These are phyloP conservation scores for Clonostachys sp. DNA, from an alignment of 2,329 filamentous ascomycete genomes.

Conservation along the genomic window DNA sequence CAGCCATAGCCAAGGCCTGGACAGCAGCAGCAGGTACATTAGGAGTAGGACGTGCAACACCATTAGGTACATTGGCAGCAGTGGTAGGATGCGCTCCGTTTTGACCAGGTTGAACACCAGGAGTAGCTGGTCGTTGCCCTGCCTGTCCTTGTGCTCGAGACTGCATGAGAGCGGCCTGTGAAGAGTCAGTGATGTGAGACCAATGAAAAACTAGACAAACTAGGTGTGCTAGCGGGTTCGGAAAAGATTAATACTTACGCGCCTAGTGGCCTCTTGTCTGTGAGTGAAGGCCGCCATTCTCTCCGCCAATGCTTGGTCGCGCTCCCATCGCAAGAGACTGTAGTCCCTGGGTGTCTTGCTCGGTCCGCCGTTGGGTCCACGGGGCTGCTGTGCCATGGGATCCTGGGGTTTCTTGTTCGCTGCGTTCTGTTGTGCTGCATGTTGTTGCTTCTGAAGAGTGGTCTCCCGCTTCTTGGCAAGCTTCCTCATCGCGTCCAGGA, in stretches of 20 bases:
- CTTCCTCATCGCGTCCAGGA: conserved; percentile 95
- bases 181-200: background rate
- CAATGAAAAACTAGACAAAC: no score
- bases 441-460: conserved; percentile 79
- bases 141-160: conserved; percentile 39
- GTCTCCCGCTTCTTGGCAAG: conserved; percentile 91
- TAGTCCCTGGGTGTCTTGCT: conserved; percentile 85
- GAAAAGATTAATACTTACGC: conserved; percentile 33
- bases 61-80: background rate
- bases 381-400: conserved; percentile 40
- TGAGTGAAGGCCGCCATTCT: conserved; percentile 50
- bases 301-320: conserved; percentile 66
- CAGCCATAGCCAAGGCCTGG: conserved; percentile 9
- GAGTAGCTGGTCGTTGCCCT: conserved; percentile 37
- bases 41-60: conserved; percentile 6
- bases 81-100: conserved; percentile 1
- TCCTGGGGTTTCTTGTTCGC: conserved; percentile 81
- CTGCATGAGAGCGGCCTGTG: conserved; percentile 36
- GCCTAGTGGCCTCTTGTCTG: conserved; percentile 55
- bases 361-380: conserved; percentile 30
- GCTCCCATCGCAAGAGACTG: conserved; percentile 81
- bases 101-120: conserved; percentile 23
- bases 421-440: conserved; percentile 72
- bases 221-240: background rate
- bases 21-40: conserved; percentile 33